Evolutionary conservation across 139 green algal genomes (phyloP).

Genomic region (Picochlorum costavermella): DNA sequence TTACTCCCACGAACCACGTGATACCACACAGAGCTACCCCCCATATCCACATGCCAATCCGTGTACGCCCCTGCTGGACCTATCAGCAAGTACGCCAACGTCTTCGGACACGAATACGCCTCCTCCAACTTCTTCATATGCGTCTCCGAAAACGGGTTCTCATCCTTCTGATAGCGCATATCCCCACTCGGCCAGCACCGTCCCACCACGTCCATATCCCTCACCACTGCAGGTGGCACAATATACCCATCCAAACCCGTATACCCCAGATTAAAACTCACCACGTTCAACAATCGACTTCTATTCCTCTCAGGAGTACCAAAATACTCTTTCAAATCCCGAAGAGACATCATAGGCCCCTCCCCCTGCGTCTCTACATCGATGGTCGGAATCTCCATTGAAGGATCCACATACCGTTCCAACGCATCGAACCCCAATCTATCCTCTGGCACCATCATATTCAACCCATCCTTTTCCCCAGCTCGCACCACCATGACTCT

Average conservation of each 20-base stretch:
- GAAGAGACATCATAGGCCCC: slow-evolving; percentile 26
- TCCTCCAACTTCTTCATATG: neutral
- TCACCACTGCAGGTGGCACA: slow-evolving; percentile 20
- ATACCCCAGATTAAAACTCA: slow-evolving; percentile 32
- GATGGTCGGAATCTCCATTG: slow-evolving; percentile 26
- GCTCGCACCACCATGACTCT: too few species aligned
- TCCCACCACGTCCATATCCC: slow-evolving; percentile 28
- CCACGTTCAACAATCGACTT: slow-evolving; percentile 39
- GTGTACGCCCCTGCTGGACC: slow-evolving; percentile 36
- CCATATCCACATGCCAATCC: slow-evolving; percentile 57
- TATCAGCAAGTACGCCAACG: slow-evolving; percentile 44
- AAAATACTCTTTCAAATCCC: slow-evolving; percentile 32
- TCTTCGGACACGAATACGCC: slow-evolving; percentile 19
- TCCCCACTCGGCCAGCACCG: slow-evolving; percentile 23
- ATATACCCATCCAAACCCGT: slow-evolving; percentile 30
- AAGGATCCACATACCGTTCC: too few species aligned
- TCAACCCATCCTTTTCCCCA: too few species aligned
- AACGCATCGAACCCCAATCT: too few species aligned
- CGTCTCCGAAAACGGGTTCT: too few species aligned
- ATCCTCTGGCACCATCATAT: too few species aligned
- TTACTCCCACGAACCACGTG: slow-evolving; percentile 45
- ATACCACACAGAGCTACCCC: slow-evolving; percentile 49
- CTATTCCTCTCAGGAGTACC: slow-evolving; percentile 8
- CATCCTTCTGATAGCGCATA: too few species aligned
- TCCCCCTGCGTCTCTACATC: slow-evolving; percentile 35